These are phyloP conservation scores for Exophiala viscosa DNA, from an alignment of 2,329 filamentous ascomycete genomes.

Conservation along the genomic window DNA sequence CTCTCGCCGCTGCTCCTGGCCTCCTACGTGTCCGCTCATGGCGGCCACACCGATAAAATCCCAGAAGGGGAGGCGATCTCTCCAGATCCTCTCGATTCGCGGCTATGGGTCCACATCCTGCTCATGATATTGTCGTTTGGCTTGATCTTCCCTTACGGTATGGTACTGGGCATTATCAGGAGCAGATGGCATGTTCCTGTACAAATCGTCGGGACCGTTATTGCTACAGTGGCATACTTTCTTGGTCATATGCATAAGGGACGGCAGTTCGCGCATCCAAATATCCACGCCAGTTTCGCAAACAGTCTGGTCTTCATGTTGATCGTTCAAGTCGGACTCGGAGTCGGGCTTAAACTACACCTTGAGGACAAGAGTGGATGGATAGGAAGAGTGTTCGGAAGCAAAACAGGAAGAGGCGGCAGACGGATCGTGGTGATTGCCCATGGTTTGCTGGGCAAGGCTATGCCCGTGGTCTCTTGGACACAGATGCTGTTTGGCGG, in stretches of 20 bases:
- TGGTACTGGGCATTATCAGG: slow-evolving; percentile 88
- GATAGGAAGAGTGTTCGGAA: slow-evolving; percentile 62
- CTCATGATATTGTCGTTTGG: slow-evolving; percentile 85
- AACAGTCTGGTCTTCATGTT: slow-evolving; percentile 76
- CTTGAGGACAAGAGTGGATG: slow-evolving; percentile 68
- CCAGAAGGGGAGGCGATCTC: slow-evolving; percentile 67
- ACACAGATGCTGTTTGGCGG: slow-evolving; percentile 94
- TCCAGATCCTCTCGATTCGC: slow-evolving; percentile 73
- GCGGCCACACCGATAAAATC: slow-evolving; percentile 56
- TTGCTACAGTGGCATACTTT: slow-evolving; percentile 82
- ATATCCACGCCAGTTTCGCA: slow-evolving; percentile 79
- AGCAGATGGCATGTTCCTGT: slow-evolving; percentile 92
- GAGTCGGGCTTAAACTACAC: slow-evolving; percentile 84
- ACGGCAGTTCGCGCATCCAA: slow-evolving; percentile 70
- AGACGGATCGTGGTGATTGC: slow-evolving; percentile 66
- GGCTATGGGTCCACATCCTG: slow-evolving; percentile 91
- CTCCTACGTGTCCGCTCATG: slow-evolving; percentile 44
- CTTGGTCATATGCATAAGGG: slow-evolving; percentile 88
- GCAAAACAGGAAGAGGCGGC: slow-evolving; percentile 24
- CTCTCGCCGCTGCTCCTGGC: slow-evolving; percentile 29
- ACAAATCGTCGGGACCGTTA: slow-evolving; percentile 68
- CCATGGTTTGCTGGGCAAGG: slow-evolving; percentile 80
- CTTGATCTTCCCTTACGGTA: slow-evolving; percentile 86
- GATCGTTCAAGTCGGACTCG: slow-evolving; percentile 70
- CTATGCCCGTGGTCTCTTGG: slow-evolving; percentile 83